phyloP scores from a whole-genome alignment of 2,329 filamentous ascomycete genomes.

The Tolypocladium paradoxum region DNA sequence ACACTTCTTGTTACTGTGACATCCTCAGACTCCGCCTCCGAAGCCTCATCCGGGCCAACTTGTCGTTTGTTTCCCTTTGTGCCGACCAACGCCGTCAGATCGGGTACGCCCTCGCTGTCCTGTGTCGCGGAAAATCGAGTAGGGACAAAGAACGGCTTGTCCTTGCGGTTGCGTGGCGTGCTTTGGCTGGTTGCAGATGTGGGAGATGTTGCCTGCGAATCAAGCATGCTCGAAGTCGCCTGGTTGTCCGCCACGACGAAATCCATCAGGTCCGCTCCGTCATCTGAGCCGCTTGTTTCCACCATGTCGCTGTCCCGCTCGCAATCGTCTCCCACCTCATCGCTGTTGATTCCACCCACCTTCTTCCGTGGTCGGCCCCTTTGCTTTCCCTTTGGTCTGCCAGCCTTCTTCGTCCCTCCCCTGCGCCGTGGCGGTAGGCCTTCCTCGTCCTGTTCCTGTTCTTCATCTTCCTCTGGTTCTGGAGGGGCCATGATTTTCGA shows the following conservation, averaged over 20 bases:
- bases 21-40: conserved; percentile 10
- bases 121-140: conserved; percentile 28
- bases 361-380: conserved; percentile 11
- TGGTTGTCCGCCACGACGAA: conserved; percentile 45
- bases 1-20: conserved; percentile 6
- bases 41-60: conserved; percentile 3
- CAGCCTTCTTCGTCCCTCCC: conserved; percentile 8
- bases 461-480: conserved; percentile 2
- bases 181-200: conserved; percentile 9
- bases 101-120: conserved; percentile 28
- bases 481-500: neutral
- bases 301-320: conserved; percentile 35
- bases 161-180: conserved; percentile 5
- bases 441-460: conserved; percentile 8
- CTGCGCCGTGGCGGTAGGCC: neutral
- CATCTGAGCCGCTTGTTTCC: conserved; percentile 35
- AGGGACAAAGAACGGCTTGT: conserved; percentile 26
- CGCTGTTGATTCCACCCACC: conserved; percentile 26
- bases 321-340: conserved; percentile 42
- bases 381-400: conserved; percentile 9
- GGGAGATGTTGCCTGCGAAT: conserved; percentile 18
- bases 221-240: conserved; percentile 23
- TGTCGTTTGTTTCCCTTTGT: conserved; percentile 1
- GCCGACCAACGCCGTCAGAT: conserved; percentile 18
- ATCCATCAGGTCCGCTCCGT: conserved; percentile 39